Conservation (phyloP, 2,329 filamentous ascomycete genomes). For the Phaeophleospora eucalypticola region DNA sequence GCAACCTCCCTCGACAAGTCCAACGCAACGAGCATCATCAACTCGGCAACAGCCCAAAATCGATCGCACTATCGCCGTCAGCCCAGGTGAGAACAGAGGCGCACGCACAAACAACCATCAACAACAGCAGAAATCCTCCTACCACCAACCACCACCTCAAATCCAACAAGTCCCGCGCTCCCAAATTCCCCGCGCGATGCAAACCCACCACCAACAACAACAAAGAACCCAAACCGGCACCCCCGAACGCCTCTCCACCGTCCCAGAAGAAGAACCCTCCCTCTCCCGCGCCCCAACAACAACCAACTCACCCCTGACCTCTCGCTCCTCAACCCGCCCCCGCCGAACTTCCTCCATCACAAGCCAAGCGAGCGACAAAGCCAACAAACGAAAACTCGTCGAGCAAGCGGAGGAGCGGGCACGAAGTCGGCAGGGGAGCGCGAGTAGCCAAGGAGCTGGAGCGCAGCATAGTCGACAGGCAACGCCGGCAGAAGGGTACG, state of each 20-base stretch:
- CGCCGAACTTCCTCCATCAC: constrained; percentile 21
- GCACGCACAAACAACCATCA: no score
- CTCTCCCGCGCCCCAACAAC: constrained; percentile 16
- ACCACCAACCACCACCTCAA: constrained; percentile 12
- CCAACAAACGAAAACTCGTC: constrained; percentile 30
- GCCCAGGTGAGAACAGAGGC: no score
- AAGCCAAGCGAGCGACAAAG: constrained; percentile 25
- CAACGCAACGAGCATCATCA: constrained; percentile 4
- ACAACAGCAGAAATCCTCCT: constrained; percentile 6
- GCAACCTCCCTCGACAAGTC: background rate
- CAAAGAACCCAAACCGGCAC: no score
- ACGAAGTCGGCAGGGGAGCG: constrained; percentile 5
- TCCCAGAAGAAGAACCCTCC: constrained; percentile 24
- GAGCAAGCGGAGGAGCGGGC: constrained; percentile 31
- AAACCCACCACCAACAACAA: no score
- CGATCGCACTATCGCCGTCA: constrained; percentile 32
- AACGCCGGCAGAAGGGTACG: constrained; percentile 30
- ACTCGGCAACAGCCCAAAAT: no score
- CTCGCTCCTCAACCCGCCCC: constrained; percentile 13
- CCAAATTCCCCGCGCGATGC: no score
- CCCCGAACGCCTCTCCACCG: constrained; percentile 31
- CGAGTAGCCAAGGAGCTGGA: background rate
- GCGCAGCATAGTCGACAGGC: constrained; percentile 25
- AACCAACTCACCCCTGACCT: constrained; percentile 18
- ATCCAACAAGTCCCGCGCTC: no score